Evolutionary conservation across 306 rosid species (phyloP).

Genomic region (Ziziphus jujuba): DNA sequence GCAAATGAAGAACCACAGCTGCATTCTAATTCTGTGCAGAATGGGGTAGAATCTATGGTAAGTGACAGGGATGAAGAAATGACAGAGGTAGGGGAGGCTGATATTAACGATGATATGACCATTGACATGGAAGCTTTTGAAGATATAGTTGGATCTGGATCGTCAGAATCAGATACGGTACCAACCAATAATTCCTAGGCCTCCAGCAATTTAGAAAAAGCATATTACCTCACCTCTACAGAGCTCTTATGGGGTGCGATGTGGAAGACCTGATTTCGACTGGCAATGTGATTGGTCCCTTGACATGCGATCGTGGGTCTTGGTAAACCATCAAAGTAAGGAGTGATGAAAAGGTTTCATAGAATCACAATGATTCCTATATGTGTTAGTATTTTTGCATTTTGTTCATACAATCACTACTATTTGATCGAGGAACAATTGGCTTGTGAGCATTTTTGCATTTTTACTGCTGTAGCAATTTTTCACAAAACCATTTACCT

Average conservation of each 20-base stretch:
- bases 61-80: slow-evolving; percentile 64
- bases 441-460: too few species aligned
- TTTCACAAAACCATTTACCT: too few species aligned
- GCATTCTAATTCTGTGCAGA: slow-evolving; percentile 41
- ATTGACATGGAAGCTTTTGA: slow-evolving; percentile 65
- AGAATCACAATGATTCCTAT: too few species aligned
- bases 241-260: slow-evolving; percentile 13
- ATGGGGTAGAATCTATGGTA: slow-evolving; percentile 57
- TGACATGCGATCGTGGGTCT: slow-evolving; percentile 21
- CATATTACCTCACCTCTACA: not conserved
- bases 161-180: slow-evolving; percentile 55
- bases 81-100: slow-evolving; percentile 66
- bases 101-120: slow-evolving; percentile 63
- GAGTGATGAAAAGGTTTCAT: not conserved
- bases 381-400: too few species aligned
- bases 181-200: slow-evolving; percentile 44
- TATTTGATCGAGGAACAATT: too few species aligned
- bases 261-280: slow-evolving; percentile 6
- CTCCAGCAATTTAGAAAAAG: not conserved
- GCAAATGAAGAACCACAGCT: slow-evolving; percentile 48
- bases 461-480: too few species aligned
- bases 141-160: slow-evolving; percentile 55
- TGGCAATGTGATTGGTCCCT: slow-evolving; percentile 10
- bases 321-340: slow-evolving; percentile 15
- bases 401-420: too few species aligned